Evolutionary conservation across 1,284 basidiomycete species (phyloP), one percentile per base, ranked within the genome.

Genomic region (Trametes hirsuta): DNA sequence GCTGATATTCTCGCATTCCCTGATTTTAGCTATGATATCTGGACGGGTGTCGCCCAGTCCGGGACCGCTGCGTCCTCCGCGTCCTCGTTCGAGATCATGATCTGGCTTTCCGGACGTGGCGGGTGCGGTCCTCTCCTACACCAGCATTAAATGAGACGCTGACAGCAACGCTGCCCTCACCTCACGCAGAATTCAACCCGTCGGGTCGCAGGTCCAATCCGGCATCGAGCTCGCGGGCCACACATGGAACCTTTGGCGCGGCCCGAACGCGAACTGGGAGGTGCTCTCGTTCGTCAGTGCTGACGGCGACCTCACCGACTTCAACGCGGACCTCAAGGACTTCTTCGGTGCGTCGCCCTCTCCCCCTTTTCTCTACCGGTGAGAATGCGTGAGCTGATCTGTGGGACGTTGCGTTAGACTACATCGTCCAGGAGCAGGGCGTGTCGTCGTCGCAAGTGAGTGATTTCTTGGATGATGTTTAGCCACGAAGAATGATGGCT

Each of bases 1-100:
- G 12, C 11, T 24, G 25, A 24, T 41, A 10, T 4, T 37, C 24
- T n/a, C 6, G 47, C 24, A 25, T 22, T 55, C 36, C 14, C 34
- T 54, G 44, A 25, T 24, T 18, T 15, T 51, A 82, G 81, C 6
- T 85, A 85, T 60, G 84, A 85, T 64, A 83, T 86, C 54, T 86
- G 84, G 84, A 70, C 77, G 24, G 84, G 84, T 18, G 71, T 66
- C 4, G 71, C 79, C 3, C 65, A 75, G 5, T 71, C 76, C 11
- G 84, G 83, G 46, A 62, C 68, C 1, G 79, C 84, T 10, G 83
- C 84, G 0, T 77, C 81, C 2, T 64, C 71, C 9, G 76, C 79
- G 4, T 84, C 83, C 10, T 80, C 79, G 0, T 85, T 77, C 64
- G 84, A 85, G 67, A 84, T 85, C 61, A 86, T 85, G 84, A 84